These are phyloP conservation scores for Penicillium capsulatum DNA, from an alignment of 2,329 filamentous ascomycete species.

Conservation along the genomic window DNA sequence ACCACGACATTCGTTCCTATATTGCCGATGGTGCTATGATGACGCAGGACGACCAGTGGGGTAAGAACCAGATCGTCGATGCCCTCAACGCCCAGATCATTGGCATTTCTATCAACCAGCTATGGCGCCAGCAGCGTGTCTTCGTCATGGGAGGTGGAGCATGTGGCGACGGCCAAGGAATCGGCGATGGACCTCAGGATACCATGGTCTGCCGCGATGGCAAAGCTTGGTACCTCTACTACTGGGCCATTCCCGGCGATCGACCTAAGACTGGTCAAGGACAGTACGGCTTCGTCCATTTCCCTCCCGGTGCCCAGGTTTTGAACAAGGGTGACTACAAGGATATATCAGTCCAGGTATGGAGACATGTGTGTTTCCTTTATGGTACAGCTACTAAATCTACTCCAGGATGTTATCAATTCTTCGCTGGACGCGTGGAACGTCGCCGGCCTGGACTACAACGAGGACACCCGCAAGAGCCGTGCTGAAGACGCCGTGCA, in stretches of 20 bases:
- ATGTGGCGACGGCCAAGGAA: constrained; percentile 11
- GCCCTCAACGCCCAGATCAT: constrained; percentile 11
- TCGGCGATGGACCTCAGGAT: constrained; percentile 9
- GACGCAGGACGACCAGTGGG: constrained; percentile 6
- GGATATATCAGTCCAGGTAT: constrained; percentile 3
- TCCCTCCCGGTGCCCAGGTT: no score
- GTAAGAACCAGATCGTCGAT: constrained; percentile 13
- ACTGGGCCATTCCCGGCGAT: no score
- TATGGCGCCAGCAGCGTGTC: constrained; percentile 12
- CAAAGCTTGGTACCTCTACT: constrained; percentile 16
- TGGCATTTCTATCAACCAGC: constrained; percentile 10
- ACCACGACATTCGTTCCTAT: constrained; percentile 13
- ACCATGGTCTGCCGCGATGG: constrained; percentile 10
- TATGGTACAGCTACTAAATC: neutral
- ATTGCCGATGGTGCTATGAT: constrained; percentile 11
- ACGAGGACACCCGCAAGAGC: neutral
- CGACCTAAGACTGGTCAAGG: no score
- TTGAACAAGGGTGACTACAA: no score
- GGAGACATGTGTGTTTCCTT: neutral
- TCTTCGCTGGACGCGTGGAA: constrained; percentile 14
- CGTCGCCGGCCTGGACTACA: constrained; percentile 11
- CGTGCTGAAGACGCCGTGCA: constrained; percentile 9
- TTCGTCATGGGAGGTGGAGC: constrained; percentile 16
- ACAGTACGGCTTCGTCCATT: no score
- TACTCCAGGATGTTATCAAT: constrained; percentile 16